A percentile compares a stretch with the other conserved stretches of the same genome.
phyloP scores from a whole-genome alignment of 2,329 filamentous ascomycete species.

The Stromatinia cepivora region DNA sequence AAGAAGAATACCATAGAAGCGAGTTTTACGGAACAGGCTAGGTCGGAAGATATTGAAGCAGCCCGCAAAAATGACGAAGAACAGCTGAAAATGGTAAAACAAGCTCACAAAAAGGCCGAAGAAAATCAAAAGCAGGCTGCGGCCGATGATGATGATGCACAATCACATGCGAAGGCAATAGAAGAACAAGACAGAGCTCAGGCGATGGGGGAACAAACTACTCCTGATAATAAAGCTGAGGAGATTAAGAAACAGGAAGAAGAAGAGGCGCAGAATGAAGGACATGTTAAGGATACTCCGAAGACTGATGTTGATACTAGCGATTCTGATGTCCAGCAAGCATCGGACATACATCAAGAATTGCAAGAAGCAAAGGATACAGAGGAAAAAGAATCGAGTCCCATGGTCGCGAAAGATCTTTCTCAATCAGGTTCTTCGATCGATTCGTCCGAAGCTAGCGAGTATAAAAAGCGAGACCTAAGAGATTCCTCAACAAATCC shows the following conservation, averaged over 20 bases:
- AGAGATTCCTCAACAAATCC: not conserved
- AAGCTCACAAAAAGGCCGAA: not conserved
- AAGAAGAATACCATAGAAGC: conserved; percentile 41
- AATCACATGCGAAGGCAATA: not conserved
- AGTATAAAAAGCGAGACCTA: not conserved
- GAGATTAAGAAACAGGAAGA: not conserved
- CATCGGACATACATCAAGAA: not conserved
- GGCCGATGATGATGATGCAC: not conserved
- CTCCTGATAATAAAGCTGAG: conserved; percentile 1
- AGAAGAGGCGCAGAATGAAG: not conserved
- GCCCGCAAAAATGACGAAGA: not conserved
- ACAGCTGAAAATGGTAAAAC: not conserved
- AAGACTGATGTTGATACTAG: not conserved
- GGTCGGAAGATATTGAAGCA: conserved; percentile 14
- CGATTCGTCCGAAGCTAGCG: not conserved
- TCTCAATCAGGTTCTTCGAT: not conserved
- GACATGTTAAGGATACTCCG: not conserved
- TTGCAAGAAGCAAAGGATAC: not conserved
- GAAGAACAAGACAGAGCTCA: not conserved
- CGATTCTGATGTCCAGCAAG: not conserved
- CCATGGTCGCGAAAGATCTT: not conserved
- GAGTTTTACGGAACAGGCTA: conserved; percentile 41
- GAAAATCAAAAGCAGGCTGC: not conserved
- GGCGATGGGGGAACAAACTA: not conserved
- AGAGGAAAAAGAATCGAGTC: not conserved